phyloP scores from a whole-genome alignment of 257 asterid genomes.

The Echium plantagineum region DNA sequence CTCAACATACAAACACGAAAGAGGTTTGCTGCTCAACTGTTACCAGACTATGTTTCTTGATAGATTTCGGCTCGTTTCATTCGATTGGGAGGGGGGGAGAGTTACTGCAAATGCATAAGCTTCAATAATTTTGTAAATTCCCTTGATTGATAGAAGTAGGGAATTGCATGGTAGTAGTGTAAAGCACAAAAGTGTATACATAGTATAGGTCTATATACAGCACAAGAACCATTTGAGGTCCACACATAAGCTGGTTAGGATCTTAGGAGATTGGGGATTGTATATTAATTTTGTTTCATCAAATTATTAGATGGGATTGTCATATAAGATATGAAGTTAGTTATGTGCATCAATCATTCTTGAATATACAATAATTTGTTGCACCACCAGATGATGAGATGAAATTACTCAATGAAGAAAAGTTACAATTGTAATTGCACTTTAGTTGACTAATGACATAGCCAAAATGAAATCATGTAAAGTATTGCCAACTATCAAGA shows the following conservation, averaged over 20 bases:
- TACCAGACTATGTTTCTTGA: slow-evolving; percentile 83
- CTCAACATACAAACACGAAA: slow-evolving; percentile 66
- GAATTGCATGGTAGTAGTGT: slow-evolving; percentile 33
- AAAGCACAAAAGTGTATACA: slow-evolving; percentile 18
- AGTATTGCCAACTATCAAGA: too few relatives aligned
- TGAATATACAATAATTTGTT: too few relatives aligned
- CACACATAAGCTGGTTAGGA: too few relatives aligned
- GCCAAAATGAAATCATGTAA: too few relatives aligned
- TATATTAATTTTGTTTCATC: slow-evolving; percentile 71
- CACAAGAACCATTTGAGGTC: too few relatives aligned
- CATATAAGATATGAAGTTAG: slow-evolving; percentile 25
- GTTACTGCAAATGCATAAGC: not conserved
- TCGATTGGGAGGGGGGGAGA: not conserved
- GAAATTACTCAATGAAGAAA: too few relatives aligned
- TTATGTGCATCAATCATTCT: slow-evolving; percentile 4
- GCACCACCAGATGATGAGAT: too few relatives aligned
- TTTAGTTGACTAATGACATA: too few relatives aligned
- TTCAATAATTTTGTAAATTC: slow-evolving; percentile 16
- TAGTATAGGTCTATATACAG: slow-evolving; percentile 19
- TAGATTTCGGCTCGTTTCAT: not conserved
- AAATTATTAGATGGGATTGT: slow-evolving; percentile 53
- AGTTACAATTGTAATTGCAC: too few relatives aligned
- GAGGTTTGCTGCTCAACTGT: slow-evolving; percentile 65
- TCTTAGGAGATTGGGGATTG: slow-evolving; percentile 47
- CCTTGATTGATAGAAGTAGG: slow-evolving; percentile 21